Percentiles rank a stretch among this genome's conserved stretches.
phyloP scores from a whole-genome alignment of 2,329 filamentous ascomycete genomes.

The Cytospora schulzeri region DNA sequence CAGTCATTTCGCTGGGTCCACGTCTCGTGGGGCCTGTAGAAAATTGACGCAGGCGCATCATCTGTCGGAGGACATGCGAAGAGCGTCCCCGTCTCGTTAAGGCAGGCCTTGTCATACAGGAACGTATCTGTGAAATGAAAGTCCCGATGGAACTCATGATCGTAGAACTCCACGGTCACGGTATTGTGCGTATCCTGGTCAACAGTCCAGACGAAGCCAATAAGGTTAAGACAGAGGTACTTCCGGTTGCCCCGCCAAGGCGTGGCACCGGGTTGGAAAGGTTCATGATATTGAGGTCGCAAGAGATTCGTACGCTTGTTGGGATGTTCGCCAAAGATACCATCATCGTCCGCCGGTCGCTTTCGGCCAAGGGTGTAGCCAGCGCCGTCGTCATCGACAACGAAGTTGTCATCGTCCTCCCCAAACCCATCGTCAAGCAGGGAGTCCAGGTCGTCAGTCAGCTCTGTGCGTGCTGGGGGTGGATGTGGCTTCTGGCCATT shows the following conservation, averaged over 20 bases:
- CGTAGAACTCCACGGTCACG: constrained; percentile 96
- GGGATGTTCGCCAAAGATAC: constrained; percentile 46
- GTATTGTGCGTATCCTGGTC: constrained; percentile 93
- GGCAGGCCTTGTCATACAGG: constrained; percentile 92
- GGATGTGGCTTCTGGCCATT: constrained; percentile 58
- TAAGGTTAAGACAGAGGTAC: constrained; percentile 90
- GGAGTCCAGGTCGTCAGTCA: constrained; percentile 73
- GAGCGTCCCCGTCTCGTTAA: constrained; percentile 80
- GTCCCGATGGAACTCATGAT: constrained; percentile 86
- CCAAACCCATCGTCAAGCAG: constrained; percentile 63
- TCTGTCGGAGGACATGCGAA: constrained; percentile 76
- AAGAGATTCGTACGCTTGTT: constrained; percentile 54
- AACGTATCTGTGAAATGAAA: constrained; percentile 98
- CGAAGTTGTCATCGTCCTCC: constrained; percentile 74
- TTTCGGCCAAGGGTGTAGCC: constrained; percentile 73
- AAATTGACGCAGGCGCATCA: constrained; percentile 74
- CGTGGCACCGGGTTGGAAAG: constrained; percentile 93
- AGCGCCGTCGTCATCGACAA: constrained; percentile 92
- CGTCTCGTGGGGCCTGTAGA: constrained; percentile 94
- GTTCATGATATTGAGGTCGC: constrained; percentile 71
- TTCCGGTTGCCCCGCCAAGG: constrained; percentile 94
- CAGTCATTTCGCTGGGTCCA: constrained; percentile 93
- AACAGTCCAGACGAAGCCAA: constrained; percentile 95
- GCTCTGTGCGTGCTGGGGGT: constrained; percentile 21
- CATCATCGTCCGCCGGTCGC: constrained; percentile 55